Evolutionary conservation across 2,329 filamentous ascomycete genomes (phyloP).

Genomic region (Aspergillus transmontanensis): DNA sequence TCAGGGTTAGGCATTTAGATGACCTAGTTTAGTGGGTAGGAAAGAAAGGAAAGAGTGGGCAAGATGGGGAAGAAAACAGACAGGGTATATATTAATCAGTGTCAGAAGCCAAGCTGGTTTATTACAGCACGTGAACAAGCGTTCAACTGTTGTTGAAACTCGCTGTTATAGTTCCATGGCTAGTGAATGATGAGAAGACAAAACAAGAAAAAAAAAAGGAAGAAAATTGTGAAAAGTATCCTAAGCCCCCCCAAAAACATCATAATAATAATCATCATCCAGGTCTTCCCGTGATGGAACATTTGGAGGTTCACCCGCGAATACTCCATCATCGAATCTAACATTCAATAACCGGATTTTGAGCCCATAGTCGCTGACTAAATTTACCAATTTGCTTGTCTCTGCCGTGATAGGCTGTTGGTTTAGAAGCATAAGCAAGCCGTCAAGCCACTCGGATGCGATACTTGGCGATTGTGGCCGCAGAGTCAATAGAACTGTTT

Average conservation of each 20-base stretch:
- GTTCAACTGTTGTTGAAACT: background rate
- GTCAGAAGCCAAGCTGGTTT: background rate
- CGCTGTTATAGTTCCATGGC: background rate
- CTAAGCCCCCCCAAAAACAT: conserved; percentile 58
- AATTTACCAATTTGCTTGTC: conserved; percentile 82
- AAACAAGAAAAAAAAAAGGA: conserved; percentile 9
- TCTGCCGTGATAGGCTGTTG: conserved; percentile 97
- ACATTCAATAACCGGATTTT: conserved; percentile 94
- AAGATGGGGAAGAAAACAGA: background rate
- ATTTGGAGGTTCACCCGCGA: conserved; percentile 68
- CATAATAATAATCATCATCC: conserved; percentile 93
- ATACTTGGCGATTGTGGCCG: conserved; percentile 78
- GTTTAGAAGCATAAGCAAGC: conserved; percentile 89
- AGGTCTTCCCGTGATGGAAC: conserved; percentile 82
- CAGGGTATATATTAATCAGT: background rate
- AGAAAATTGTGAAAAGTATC: background rate
- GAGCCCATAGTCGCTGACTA: conserved; percentile 87
- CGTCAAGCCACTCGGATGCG: conserved; percentile 96
- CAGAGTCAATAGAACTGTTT: conserved; percentile 78
- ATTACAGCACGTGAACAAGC: background rate
- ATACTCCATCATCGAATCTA: conserved; percentile 76
- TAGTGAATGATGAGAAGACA: background rate
- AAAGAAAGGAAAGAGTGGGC: too few species aligned
- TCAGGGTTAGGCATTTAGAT: background rate
- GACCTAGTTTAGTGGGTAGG: too few species aligned